Conservation (phyloP, 2,329 filamentous ascomycete genomes). For the Graphiopsis chlorocephala region DNA sequence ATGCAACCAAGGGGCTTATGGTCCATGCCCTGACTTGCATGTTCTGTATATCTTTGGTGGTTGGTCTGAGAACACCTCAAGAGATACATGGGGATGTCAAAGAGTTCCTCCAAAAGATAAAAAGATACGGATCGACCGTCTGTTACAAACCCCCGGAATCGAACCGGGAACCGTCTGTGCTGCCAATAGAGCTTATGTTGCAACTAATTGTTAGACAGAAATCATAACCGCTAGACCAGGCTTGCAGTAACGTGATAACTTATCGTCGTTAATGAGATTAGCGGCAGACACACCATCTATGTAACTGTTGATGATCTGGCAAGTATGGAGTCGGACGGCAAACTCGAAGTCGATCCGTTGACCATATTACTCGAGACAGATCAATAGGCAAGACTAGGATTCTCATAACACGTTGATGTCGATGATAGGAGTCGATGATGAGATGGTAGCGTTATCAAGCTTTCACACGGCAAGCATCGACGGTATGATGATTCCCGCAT, state of each 20-base stretch:
- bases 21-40: background rate
- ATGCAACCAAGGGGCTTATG: background rate
- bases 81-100: too few relatives aligned
- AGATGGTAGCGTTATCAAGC: background rate
- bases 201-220: conserved; percentile 4
- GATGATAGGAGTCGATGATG: background rate
- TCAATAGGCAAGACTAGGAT: background rate
- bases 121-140: background rate
- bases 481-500: background rate
- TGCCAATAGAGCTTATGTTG: background rate
- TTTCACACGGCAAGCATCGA: background rate
- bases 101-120: background rate
- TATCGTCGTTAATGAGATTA: background rate
- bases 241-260: background rate
- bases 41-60: background rate
- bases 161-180: conserved; percentile 6
- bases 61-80: background rate
- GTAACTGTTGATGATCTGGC: too few relatives aligned
- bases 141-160: conserved; percentile 7
- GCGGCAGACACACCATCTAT: too few relatives aligned
- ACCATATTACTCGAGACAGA: background rate
- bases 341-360: background rate
- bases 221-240: conserved; percentile 5
- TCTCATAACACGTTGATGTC: background rate
- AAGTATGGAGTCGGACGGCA: too few relatives aligned